A percentile compares a stretch with the other conserved stretches of the same genome.
Conservation (phyloP, 352 stramenopile genomes). For the Pythium guiyangense region DNA sequence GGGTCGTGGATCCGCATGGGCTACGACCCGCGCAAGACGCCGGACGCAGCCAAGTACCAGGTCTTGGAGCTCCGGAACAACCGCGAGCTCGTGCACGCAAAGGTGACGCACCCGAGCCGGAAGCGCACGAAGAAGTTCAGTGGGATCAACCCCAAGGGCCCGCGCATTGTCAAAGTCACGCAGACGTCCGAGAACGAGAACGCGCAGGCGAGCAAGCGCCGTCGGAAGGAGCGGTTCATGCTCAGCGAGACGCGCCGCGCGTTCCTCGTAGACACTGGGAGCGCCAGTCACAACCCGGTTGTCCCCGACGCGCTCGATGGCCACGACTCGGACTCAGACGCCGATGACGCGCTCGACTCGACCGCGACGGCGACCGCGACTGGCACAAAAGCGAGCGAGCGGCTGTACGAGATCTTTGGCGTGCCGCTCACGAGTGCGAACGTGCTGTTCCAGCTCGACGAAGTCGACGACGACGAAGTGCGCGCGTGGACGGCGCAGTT, state of each 20-base stretch:
- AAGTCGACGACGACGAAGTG: constrained; percentile 70
- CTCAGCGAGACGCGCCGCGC: constrained; percentile 55
- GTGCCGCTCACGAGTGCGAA: constrained; percentile 67
- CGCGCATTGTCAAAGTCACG: constrained; percentile 69
- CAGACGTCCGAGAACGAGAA: constrained; percentile 65
- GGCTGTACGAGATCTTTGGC: constrained; percentile 64
- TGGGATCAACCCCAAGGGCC: constrained; percentile 49
- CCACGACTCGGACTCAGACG: constrained; percentile 39
- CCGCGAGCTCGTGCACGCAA: constrained; percentile 72
- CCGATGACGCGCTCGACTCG: too few relatives aligned
- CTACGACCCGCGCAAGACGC: constrained; percentile 53
- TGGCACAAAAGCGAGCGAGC: constrained; percentile 11
- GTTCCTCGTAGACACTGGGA: constrained; percentile 44
- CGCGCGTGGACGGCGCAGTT: constrained; percentile 49
- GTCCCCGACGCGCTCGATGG: not conserved
- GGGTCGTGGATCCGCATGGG: constrained; percentile 81
- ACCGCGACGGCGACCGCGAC: not conserved
- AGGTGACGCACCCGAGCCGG: constrained; percentile 62
- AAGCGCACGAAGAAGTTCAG: constrained; percentile 72
- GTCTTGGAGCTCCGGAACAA: constrained; percentile 81
- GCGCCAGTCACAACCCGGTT: not conserved
- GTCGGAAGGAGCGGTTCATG: constrained; percentile 63
- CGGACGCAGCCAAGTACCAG: constrained; percentile 54
- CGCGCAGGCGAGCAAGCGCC: constrained; percentile 52
- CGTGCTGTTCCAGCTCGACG: constrained; percentile 68